phyloP scores from a whole-genome alignment of 202 grass and related monocot species.

The Schoenoplectus triqueter region DNA sequence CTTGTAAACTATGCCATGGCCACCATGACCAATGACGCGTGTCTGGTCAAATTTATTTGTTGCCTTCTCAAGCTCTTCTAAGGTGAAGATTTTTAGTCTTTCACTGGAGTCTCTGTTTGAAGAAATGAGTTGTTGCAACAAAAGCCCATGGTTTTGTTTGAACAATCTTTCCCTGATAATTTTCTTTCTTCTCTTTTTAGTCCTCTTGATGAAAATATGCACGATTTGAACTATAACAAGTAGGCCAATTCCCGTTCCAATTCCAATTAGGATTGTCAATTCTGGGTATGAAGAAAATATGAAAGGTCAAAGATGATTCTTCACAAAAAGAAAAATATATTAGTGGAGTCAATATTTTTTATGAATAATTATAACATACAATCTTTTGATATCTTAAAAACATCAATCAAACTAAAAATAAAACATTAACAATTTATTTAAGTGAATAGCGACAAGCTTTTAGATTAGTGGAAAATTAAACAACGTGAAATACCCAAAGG shows the following conservation, averaged over 20 bases:
- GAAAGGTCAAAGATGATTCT: background rate
- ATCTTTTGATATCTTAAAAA: too few species aligned
- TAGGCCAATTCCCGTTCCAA: background rate
- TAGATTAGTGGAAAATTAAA: too few species aligned
- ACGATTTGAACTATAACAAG: background rate
- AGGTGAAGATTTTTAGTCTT: conserved; percentile 43
- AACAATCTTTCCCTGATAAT: background rate
- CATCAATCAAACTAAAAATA: too few species aligned
- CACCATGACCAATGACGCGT: background rate
- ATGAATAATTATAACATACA: too few species aligned
- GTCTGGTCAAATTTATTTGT: background rate
- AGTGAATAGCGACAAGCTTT: too few species aligned
- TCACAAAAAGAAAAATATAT: background rate
- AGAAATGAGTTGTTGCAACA: conserved; percentile 6
- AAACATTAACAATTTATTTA: too few species aligned
- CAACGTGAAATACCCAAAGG: too few species aligned
- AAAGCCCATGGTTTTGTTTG: conserved; percentile 7
- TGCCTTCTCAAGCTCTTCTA: conserved; percentile 33
- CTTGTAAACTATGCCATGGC: background rate
- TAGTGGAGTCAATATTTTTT: too few species aligned
- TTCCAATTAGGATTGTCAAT: background rate
- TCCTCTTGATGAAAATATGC: background rate
- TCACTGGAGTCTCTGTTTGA: background rate
- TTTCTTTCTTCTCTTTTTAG: background rate
- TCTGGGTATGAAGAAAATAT: background rate